Evolutionary conservation across 2,329 filamentous ascomycete species (phyloP).

Genomic region (Aspergillus pseudoterreus): DNA sequence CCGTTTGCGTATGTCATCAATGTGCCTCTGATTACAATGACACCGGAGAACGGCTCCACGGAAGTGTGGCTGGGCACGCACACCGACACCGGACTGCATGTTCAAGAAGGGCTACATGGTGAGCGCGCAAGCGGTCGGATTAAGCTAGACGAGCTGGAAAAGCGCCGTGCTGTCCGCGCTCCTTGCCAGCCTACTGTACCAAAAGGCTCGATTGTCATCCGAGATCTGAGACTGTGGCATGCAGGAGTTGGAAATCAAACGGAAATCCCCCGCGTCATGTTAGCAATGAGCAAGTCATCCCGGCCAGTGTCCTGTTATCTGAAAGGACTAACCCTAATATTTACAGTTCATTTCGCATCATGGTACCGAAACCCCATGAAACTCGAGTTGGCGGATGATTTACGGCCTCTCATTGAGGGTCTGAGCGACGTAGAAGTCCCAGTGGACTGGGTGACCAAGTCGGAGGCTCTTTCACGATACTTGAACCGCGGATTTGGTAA

Average conservation of each 20-base stretch:
- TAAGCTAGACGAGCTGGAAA: slow-evolving; percentile 27
- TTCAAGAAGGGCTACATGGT: slow-evolving; percentile 50
- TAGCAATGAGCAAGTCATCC: not conserved
- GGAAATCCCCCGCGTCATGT: not conserved
- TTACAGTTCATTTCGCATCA: not conserved
- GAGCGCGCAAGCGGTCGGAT: slow-evolving; percentile 53
- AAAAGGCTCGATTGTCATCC: slow-evolving; percentile 55
- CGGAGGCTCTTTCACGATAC: too few species aligned
- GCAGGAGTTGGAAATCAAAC: slow-evolving; percentile 33
- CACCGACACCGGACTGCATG: slow-evolving; percentile 25
- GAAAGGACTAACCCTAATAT: not conserved
- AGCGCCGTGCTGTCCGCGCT: slow-evolving; percentile 35
- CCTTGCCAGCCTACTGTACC: slow-evolving; percentile 51
- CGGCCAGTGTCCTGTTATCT: too few species aligned
- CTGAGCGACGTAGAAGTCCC: too few species aligned
- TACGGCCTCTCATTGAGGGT: too few species aligned
- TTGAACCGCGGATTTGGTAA: too few species aligned
- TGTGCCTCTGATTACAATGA: slow-evolving; percentile 50
- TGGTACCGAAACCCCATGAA: not conserved
- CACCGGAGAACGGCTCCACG: slow-evolving; percentile 52
- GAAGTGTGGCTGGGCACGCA: slow-evolving; percentile 61
- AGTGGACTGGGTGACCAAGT: too few species aligned
- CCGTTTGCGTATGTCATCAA: slow-evolving; percentile 57
- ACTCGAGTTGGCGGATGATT: too few species aligned
- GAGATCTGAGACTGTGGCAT: slow-evolving; percentile 62